These are phyloP conservation scores for Wickerhamiella qilinensis DNA, from an alignment of 805 yeast species.

Conservation along the genomic window DNA sequence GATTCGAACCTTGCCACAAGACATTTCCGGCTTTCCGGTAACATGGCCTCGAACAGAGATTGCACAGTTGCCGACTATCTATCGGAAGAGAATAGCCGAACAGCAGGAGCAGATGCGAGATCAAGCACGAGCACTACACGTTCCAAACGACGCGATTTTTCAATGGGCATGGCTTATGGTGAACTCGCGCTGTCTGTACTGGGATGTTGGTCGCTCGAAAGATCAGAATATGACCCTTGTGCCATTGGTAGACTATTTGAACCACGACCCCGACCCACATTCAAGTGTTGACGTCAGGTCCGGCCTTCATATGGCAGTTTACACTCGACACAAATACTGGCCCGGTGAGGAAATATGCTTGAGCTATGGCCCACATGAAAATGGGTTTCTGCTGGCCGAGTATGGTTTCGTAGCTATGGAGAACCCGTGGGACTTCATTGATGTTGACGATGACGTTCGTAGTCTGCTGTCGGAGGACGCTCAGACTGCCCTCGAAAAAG, in stretches of 20 bases:
- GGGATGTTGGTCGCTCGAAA: constrained; percentile 42
- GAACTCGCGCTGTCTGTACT: constrained; percentile 80
- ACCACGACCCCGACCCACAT: constrained; percentile 33
- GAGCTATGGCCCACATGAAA: constrained; percentile 79
- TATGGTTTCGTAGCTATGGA: constrained; percentile 57
- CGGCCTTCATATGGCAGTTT: constrained; percentile 46
- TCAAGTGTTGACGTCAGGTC: constrained; percentile 15
- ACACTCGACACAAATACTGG: constrained; percentile 22
- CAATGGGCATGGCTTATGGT: constrained; percentile 74
- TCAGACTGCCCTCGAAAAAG: constrained; percentile 32
- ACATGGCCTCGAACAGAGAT: constrained; percentile 32
- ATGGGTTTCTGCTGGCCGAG: constrained; percentile 66
- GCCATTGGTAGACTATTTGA: constrained; percentile 78
- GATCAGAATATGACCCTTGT: constrained; percentile 75
- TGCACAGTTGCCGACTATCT: constrained; percentile 11
- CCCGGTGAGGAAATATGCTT: constrained; percentile 46
- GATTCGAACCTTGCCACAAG: constrained; percentile 48
- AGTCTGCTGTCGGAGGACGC: constrained; percentile 21
- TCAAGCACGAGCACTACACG: not conserved
- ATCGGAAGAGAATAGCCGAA: constrained; percentile 1
- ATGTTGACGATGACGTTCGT: constrained; percentile 34
- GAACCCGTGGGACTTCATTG: constrained; percentile 58
- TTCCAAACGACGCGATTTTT: constrained; percentile 17
- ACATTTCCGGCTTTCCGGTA: constrained; percentile 43
- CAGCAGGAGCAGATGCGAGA: not conserved